Conservation (phyloP, 2,329 filamentous ascomycete genomes). For the Arachnomyces sp. region DNA sequence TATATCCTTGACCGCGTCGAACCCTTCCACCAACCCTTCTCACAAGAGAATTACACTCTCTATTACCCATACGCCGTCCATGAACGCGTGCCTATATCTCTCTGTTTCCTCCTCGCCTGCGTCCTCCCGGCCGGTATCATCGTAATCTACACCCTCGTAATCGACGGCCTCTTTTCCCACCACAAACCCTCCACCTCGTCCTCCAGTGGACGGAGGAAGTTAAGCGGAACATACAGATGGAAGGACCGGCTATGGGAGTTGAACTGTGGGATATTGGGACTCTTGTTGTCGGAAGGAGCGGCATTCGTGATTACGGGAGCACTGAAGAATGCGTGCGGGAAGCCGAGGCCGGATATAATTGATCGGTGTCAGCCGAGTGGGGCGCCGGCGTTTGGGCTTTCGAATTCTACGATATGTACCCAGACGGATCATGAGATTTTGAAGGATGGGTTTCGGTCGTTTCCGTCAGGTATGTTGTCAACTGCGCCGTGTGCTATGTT, state of each 20-base stretch:
- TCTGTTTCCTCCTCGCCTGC: slow-evolving; percentile 44
- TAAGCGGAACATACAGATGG: slow-evolving; percentile 43
- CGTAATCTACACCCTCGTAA: slow-evolving; percentile 47
- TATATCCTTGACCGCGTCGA: slow-evolving; percentile 46
- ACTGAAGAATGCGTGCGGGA: slow-evolving; percentile 53
- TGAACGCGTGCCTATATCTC: slow-evolving; percentile 47
- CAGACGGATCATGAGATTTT: slow-evolving; percentile 43
- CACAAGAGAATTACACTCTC: slow-evolving; percentile 49
- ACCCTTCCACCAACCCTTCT: slow-evolving; percentile 53
- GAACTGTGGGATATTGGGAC: slow-evolving; percentile 53
- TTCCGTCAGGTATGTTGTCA: slow-evolving; percentile 44
- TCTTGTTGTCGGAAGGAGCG: slow-evolving; percentile 46
- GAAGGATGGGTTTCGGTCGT: slow-evolving; percentile 54
- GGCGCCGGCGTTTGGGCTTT: slow-evolving; percentile 32
- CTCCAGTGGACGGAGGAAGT: slow-evolving; percentile 28
- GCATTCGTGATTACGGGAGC: slow-evolving; percentile 52
- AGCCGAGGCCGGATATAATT: slow-evolving; percentile 54
- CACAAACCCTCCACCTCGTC: slow-evolving; percentile 30
- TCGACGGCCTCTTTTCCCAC: slow-evolving; percentile 54
- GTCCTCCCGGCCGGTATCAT: slow-evolving; percentile 46
- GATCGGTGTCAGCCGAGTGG: slow-evolving; percentile 45
- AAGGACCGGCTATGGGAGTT: slow-evolving; percentile 55
- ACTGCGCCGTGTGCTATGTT: not conserved
- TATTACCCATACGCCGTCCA: slow-evolving; percentile 51
- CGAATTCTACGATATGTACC: slow-evolving; percentile 45